Evolutionary conservation across 2,329 filamentous ascomycete genomes (phyloP), one percentile per base, ranked within the genome.

Genomic region (Microsporum audouinii): DNA sequence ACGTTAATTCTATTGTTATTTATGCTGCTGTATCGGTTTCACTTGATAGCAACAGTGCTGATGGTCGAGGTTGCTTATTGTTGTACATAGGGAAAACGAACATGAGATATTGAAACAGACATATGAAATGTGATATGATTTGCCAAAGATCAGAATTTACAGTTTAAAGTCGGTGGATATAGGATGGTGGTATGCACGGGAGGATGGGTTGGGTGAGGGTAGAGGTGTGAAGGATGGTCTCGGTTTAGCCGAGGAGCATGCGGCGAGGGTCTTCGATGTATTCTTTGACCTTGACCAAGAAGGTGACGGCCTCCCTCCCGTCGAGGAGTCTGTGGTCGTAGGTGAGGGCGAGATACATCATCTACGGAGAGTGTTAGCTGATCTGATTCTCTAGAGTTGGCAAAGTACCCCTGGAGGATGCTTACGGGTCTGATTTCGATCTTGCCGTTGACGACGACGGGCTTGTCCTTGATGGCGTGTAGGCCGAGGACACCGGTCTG

Each of bases 341-440:
- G 12, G 94, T 99, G 63, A 99, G 82, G 47, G 94, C 94, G 66
- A 99, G 84, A 76, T 96, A 97, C 94, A 99, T 99, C 91, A 99
- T 97, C 77, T 83, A 64, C 17, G 17, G 17, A 33, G 39, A 58
- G 58, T 4, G 27, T 56, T 31, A 36, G 23, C 14, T 29, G 27
- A 39, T 31, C 27, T 23, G 57, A 7, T 39, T 6, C 3, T 39
- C 3, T 12, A 3, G 8, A 12, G 10, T 39, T 4, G 27, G 7
- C 10, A 10, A 51, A 14, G 29, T 12, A 39, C 60, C 51, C 31
- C 59, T 29, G 47, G 34, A 12, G 1, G 10, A 14, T n/a, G 12
- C 79, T 66, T 75, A 83, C 81, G 27, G 94, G 94, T 67, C 94
- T 84, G 68, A 96, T 89, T 75, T 96, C 91, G 62, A 97, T 81